phyloP scores from a whole-genome alignment of 257 asterid species.

The Plectranthus barbatus region DNA sequence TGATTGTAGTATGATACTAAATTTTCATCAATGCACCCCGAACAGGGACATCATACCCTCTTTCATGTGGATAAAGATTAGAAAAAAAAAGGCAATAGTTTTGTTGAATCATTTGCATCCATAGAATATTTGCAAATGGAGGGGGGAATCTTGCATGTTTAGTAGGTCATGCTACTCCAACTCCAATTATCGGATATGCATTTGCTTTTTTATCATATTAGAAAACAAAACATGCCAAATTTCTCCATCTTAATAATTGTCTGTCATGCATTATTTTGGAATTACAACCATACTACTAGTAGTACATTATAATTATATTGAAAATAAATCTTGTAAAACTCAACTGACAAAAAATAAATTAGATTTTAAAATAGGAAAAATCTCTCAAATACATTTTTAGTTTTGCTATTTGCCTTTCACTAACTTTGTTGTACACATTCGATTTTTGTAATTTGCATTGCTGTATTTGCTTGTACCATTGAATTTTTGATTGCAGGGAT shows the following conservation, averaged over 20 bases:
- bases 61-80: conserved; percentile 14
- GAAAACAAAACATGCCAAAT: background rate
- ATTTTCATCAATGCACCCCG: no score
- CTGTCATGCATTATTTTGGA: background rate
- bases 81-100: conserved; percentile 7
- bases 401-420: no score
- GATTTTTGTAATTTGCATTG: no score
- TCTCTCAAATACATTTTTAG: no score
- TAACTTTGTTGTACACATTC: no score
- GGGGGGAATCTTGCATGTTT: conserved; percentile 2
- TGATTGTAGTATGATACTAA: no score
- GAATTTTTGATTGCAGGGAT: no score
- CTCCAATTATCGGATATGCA: no score
- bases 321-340: background rate
- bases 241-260: background rate
- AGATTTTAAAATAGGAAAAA: no score
- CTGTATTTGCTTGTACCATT: no score
- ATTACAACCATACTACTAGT: background rate
- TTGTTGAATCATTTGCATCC: conserved; percentile 19
- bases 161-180: conserved; percentile 11
- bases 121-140: background rate
- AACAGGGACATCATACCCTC: no score
- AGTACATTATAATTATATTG: background rate
- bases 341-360: background rate
- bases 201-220: no score